Conservation (phyloP, 2,329 filamentous ascomycete species). For the Fusarium equiseti region DNA sequence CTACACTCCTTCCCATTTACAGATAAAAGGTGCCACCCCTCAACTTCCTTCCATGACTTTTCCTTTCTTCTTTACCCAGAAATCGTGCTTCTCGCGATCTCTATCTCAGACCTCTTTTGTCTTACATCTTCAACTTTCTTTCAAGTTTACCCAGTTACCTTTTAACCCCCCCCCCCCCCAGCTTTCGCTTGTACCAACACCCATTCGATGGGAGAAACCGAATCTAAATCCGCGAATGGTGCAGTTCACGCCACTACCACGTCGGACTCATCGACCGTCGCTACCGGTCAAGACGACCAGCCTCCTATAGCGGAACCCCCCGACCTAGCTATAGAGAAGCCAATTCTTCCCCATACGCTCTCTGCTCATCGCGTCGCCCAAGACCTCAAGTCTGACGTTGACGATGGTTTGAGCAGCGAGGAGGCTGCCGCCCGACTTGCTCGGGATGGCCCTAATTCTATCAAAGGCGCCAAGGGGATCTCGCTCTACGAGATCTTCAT, state of each 20-base stretch:
- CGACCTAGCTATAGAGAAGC: constrained; percentile 54
- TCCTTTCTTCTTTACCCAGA: constrained; percentile 36
- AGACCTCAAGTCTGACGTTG: constrained; percentile 57
- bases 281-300: constrained; percentile 54
- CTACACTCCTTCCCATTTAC: constrained; percentile 17
- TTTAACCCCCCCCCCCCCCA: constrained; percentile 11
- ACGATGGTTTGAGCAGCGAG: constrained; percentile 71
- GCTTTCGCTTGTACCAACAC: constrained; percentile 47
- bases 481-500: constrained; percentile 81
- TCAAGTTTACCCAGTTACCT: constrained; percentile 3
- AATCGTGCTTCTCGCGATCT: constrained; percentile 40
- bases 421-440: constrained; percentile 75
- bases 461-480: constrained; percentile 77
- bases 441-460: constrained; percentile 76
- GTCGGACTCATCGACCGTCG: constrained; percentile 54
- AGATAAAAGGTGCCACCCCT: constrained; percentile 43
- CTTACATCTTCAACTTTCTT: constrained; percentile 4
- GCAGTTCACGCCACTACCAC: constrained; percentile 55
- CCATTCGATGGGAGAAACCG: constrained; percentile 59
- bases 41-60: constrained; percentile 14
- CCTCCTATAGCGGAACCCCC: constrained; percentile 56
- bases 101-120: constrained; percentile 16
- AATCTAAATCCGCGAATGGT: constrained; percentile 56
- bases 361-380: constrained; percentile 52
- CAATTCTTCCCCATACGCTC: constrained; percentile 52